Conservation (phyloP, 1,284 basidiomycete genomes). For the Tremellales sp. region DNA sequence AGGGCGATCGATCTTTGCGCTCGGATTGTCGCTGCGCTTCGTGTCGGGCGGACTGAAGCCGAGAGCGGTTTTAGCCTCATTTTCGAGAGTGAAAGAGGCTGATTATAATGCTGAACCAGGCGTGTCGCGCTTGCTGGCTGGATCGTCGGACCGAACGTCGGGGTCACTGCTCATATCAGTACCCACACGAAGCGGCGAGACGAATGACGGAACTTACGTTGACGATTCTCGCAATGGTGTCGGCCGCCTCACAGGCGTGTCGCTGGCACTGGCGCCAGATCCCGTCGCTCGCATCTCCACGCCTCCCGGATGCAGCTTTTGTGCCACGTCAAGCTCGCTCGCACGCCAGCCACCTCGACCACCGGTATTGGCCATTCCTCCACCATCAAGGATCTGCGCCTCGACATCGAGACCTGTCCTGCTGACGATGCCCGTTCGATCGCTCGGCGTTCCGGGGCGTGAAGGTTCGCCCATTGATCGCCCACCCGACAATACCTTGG, state of each 20-base stretch:
- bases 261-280: background rate
- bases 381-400: conserved; percentile 47
- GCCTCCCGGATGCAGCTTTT: background rate
- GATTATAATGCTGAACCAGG: no score
- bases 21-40: no score
- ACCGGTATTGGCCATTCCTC: conserved; percentile 42
- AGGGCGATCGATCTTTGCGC: no score
- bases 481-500: background rate
- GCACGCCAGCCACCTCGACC: conserved; percentile 21
- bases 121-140: no score
- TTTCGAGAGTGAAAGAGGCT: no score
- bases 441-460: conserved; percentile 28
- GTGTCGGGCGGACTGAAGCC: no score
- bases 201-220: no score
- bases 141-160: no score
- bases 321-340: conserved; percentile 4
- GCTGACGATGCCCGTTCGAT: conserved; percentile 35
- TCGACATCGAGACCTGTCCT: conserved; percentile 47
- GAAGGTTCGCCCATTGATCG: conserved; percentile 4
- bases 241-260: background rate
- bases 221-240: no score
- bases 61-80: no score
- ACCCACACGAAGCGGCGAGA: no score
- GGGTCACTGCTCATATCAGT: no score
- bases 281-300: background rate